Base-by-base conservation (phyloP, 495 filamentous ascomycete genomes). In the Articulospora tetracladia region DNA sequence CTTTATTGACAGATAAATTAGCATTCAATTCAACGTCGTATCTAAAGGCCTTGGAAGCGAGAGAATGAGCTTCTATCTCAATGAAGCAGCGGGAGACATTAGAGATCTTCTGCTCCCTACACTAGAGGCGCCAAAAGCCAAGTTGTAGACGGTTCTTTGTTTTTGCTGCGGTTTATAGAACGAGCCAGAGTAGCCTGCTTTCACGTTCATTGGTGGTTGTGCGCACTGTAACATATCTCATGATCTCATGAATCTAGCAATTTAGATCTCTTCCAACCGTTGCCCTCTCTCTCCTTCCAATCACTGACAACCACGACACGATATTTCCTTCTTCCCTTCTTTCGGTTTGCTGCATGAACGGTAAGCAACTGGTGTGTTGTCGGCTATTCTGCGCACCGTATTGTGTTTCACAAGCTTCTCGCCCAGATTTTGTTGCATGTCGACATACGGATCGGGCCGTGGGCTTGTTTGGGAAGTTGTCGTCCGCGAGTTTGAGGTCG, bases 1-100 rank as follows among this genome's bases (percentile, higher is more conserved):
- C 27, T 0, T 27, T 50, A 25, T 36, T 58, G 41, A 39, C 23
- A 24, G 59, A 50, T n/a, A 26, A 23, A 20, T 44, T 61, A 92
- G 91, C 73, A 81, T 99, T 62, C 93, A 97, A 83, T 98, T 98
- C 83, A 99, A 99, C 79, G 89, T 99, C 69, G 91, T 93, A 62
- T 92, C 86, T 76, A 99, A 98, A 83, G 86, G 89, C 55, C 78
- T 96, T 24, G 94, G 93, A 55, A 88, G 86, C 67, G 85, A 96
- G 67, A 87, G 90, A 69, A 96, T 99, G 93, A 90, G 88, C 75
- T 90, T 90, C 80, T 98, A 88, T 77, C 73, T 99, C 68, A 94
- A 88, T 69, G 93, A 97, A 76, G 94, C 95, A 1, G 95, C 93
- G 6, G 81, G 83, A 49, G 95, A 99, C 58, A 83, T 98, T 66